These are phyloP conservation scores for Dactylellina haptotyla DNA, from an alignment of 2,329 filamentous ascomycete genomes.

Conservation along the genomic window DNA sequence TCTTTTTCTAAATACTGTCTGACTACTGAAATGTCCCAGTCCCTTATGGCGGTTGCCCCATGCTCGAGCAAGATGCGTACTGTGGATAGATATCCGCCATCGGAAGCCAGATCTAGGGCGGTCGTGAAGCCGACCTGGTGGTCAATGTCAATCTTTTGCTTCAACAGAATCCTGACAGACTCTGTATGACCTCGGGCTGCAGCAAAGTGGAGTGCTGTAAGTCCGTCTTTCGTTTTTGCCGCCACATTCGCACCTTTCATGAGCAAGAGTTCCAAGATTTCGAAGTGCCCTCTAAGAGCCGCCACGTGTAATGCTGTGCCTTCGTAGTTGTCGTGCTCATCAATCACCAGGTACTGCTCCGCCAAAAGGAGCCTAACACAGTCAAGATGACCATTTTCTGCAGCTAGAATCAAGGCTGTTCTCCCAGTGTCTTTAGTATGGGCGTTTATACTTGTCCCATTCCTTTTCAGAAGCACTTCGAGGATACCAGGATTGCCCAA, in stretches of 20 bases:
- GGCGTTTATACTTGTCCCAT: neutral
- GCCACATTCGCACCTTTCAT: constrained; percentile 18
- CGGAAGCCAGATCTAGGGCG: constrained; percentile 26
- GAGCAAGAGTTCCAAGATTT: constrained; percentile 15
- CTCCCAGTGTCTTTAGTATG: neutral
- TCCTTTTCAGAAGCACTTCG: neutral
- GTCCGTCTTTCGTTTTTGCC: neutral
- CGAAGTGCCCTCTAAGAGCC: neutral
- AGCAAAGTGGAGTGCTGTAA: constrained; percentile 25
- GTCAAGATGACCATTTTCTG: constrained; percentile 2
- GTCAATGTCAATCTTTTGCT: constrained; percentile 20
- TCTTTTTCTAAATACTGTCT: too few species aligned
- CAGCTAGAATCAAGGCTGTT: constrained; percentile 25
- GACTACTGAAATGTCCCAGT: too few species aligned
- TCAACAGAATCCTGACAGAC: constrained; percentile 18
- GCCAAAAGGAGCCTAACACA: constrained; percentile 17
- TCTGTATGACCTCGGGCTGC: constrained; percentile 10
- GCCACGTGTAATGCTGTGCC: constrained; percentile 17
- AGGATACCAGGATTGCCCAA: constrained; percentile 2
- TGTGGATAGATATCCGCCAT: neutral
- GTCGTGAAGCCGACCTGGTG: constrained; percentile 1
- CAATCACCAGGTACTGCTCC: constrained; percentile 14
- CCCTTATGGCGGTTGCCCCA: constrained; percentile 7
- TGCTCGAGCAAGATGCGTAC: constrained; percentile 5
- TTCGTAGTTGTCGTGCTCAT: constrained; percentile 6